These are phyloP conservation scores for Platanthera zijinensis DNA, from an alignment of 106 monocot species.

Conservation along the genomic window DNA sequence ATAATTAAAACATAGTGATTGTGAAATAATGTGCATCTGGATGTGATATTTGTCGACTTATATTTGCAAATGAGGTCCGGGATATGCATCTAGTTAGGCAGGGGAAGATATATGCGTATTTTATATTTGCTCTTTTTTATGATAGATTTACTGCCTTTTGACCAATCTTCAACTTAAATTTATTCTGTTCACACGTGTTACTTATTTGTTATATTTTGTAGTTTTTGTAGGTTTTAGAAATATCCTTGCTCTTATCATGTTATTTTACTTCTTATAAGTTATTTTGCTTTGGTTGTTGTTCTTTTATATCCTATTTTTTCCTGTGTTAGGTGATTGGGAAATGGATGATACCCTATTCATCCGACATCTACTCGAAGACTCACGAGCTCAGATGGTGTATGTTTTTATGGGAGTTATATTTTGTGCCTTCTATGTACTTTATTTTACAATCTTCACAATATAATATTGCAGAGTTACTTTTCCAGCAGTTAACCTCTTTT, in stretches of 20 bases:
- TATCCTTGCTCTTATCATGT: neutral
- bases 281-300: neutral
- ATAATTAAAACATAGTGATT: neutral
- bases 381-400: neutral
- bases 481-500: neutral
- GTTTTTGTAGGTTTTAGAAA: neutral
- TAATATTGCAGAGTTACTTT: neutral
- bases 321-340: neutral
- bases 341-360: neutral
- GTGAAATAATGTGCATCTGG: neutral
- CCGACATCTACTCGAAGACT: slow-evolving; percentile 5
- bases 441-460: neutral
- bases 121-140: neutral
- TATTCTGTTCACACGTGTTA: neutral
- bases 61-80: neutral
- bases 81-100: neutral
- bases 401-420: neutral
- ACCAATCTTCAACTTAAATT: neutral
- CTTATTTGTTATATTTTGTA: no score
- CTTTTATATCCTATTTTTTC: neutral
- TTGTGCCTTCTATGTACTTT: neutral
- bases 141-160: neutral
- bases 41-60: neutral
- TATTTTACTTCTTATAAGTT: neutral
- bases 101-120: neutral